Conservation (phyloP, 768 basidiomycete species). For the Termitomyces sp. region DNA sequence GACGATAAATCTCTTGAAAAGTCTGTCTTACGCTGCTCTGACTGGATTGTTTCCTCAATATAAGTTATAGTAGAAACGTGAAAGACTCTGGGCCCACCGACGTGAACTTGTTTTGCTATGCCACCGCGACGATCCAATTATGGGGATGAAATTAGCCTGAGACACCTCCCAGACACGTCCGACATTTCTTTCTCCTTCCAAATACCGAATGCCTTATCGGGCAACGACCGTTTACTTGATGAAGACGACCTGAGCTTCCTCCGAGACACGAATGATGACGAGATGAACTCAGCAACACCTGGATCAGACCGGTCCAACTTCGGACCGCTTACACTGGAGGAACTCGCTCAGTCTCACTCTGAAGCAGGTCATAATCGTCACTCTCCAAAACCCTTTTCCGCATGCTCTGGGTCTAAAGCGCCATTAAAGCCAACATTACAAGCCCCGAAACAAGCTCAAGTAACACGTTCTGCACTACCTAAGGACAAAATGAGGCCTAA, state of each 20-base stretch:
- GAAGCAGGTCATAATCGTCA: background rate
- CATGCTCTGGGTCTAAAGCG: background rate
- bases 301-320: slow-evolving; percentile 18
- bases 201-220: slow-evolving; percentile 36
- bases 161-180: slow-evolving; percentile 50
- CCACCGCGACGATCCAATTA: slow-evolving; percentile 19
- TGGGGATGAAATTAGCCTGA: slow-evolving; percentile 38
- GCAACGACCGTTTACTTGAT: slow-evolving; percentile 46
- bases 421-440: slow-evolving; percentile 4
- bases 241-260: slow-evolving; percentile 45
- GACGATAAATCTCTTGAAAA: background rate
- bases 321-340: slow-evolving; percentile 31
- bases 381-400: too few relatives aligned
- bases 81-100: background rate
- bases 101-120: slow-evolving; percentile 10
- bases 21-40: background rate
- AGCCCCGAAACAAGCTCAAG: background rate
- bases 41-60: background rate
- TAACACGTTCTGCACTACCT: background rate
- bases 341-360: slow-evolving; percentile 18
- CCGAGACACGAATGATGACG: slow-evolving; percentile 22
- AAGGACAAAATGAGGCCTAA: slow-evolving; percentile 13
- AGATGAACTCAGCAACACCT: slow-evolving; percentile 30
- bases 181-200: slow-evolving; percentile 50
- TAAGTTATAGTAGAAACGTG: background rate